Evolutionary conservation across 352 stramenopile genomes (phyloP).

Genomic region (Elongisporangium anandrum): DNA sequence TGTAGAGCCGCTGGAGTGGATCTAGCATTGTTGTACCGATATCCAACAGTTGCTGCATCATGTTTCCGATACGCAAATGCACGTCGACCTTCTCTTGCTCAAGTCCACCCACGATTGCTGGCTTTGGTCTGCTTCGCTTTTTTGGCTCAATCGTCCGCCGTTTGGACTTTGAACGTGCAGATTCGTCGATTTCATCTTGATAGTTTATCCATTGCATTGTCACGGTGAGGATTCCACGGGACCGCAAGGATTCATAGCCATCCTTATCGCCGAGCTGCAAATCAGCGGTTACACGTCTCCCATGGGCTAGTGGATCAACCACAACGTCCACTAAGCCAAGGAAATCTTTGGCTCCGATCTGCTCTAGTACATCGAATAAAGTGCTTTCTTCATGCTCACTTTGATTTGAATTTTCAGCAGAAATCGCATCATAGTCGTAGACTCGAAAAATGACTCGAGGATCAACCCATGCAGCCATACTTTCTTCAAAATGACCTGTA

Average conservation of each 20-base stretch:
- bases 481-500: neutral
- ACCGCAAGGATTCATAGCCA: slow-evolving; percentile 16
- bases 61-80: slow-evolving; percentile 11
- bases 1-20: slow-evolving; percentile 43
- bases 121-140: neutral
- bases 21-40: slow-evolving; percentile 31
- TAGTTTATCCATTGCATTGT: slow-evolving; percentile 57
- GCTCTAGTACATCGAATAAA: neutral
- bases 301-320: slow-evolving; percentile 40
- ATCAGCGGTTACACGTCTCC: slow-evolving; percentile 32
- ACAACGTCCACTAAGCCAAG: slow-evolving; percentile 34
- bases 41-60: slow-evolving; percentile 18
- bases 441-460: slow-evolving; percentile 12
- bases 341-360: slow-evolving; percentile 23
- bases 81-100: neutral
- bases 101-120: neutral
- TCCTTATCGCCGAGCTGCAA: slow-evolving; percentile 21
- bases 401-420: slow-evolving; percentile 6
- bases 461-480: slow-evolving; percentile 1
- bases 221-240: slow-evolving; percentile 38
- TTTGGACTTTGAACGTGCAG: neutral
- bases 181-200: slow-evolving; percentile 8
- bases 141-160: neutral
- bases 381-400: slow-evolving; percentile 3
- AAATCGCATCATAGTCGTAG: slow-evolving; percentile 39